Evolutionary conservation across 306 rosid genomes (phyloP), one percentile per base, ranked within the genome.

Genomic region (Cicer pinnatifidum): DNA sequence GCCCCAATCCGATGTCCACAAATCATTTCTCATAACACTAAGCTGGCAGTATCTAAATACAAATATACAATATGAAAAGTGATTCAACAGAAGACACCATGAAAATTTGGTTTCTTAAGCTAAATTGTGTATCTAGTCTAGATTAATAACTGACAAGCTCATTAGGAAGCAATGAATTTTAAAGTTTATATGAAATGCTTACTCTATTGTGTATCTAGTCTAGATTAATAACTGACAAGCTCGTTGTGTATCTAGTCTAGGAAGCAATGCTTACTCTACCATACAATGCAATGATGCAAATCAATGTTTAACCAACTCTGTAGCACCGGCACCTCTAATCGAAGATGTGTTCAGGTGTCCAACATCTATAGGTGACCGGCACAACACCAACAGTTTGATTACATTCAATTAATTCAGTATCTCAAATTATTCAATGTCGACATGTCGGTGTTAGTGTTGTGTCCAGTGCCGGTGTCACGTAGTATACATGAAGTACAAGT

Each of bases 221-320:
- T 17, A 60, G 47, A 33, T 28, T 28, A 28, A 28, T 10, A 51
- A 75, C 23, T n/a, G 39, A 45, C 51, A 58, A 59, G 23, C 69
- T 11, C 13, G 33, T 15, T 16, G 19, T 17, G 19, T 17, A 17
- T 17, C 19, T 17, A 17, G 19, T 17, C 19, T 17, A 28, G 48
- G 23, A 66, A 67, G 16, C 20, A 8, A 67, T 44, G 20, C 61
- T 19, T 9, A 46, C 35, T 12, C 19, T 13, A 16, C 44, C 38
- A 46, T 9, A 16, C 52, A 38, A 46, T 9, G 9, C 63, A 69
- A 28, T 28, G 37, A 46, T 9, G 9, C 70, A 69, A 35, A 65
- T 43, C 62, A 69, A 47, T 17, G 16, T 59, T 58, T 17, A 76
- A 57, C 51, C 3, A 23, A 23, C 33, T 0, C 5, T 28, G 35